Conservation (phyloP, 352 stramenopile species). For the Phytopythium delawarense region DNA sequence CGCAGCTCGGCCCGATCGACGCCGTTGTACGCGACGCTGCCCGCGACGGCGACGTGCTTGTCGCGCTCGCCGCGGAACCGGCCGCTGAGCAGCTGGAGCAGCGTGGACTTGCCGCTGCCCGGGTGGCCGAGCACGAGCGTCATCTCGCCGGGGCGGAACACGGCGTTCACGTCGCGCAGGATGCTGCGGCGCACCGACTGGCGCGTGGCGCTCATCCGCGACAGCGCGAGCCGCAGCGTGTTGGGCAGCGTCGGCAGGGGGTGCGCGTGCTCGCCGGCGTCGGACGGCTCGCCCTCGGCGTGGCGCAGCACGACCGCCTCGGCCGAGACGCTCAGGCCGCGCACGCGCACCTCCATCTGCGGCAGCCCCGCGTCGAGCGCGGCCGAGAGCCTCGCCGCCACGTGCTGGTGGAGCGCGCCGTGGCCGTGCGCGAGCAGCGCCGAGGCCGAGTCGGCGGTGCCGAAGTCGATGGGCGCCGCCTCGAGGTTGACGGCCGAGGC, state of each 20-base stretch:
- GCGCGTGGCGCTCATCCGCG: constrained; percentile 2
- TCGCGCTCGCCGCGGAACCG: constrained; percentile 7
- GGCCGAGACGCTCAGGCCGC: constrained; percentile 27
- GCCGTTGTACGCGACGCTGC: constrained; percentile 21
- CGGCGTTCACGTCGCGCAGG: constrained; percentile 15
- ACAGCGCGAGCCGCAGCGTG: constrained; percentile 4
- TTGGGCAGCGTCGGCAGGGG: constrained; percentile 16
- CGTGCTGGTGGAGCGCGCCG: constrained; percentile 24
- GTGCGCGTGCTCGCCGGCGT: not conserved
- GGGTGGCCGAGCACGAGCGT: constrained; percentile 11
- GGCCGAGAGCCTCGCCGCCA: constrained; percentile 22
- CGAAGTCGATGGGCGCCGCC: constrained; percentile 3
- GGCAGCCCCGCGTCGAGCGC: constrained; percentile 21
- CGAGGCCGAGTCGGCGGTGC: constrained; percentile 2
- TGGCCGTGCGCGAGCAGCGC: constrained; percentile 18
- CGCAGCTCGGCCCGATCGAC: not conserved
- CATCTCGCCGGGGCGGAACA: constrained; percentile 9
- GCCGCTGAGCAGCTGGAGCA: constrained; percentile 19
- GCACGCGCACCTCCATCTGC: constrained; percentile 37
- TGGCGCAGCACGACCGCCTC: constrained; percentile 16
- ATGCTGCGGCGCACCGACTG: constrained; percentile 10
- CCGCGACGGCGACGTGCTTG: constrained; percentile 9
- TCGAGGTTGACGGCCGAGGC: constrained; percentile 2
- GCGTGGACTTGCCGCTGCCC: constrained; percentile 18
- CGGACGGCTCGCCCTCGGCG: not conserved